Evolutionary conservation across 108 stramenopile species (phyloP).

Genomic region (Cylindrotheca closterium): DNA sequence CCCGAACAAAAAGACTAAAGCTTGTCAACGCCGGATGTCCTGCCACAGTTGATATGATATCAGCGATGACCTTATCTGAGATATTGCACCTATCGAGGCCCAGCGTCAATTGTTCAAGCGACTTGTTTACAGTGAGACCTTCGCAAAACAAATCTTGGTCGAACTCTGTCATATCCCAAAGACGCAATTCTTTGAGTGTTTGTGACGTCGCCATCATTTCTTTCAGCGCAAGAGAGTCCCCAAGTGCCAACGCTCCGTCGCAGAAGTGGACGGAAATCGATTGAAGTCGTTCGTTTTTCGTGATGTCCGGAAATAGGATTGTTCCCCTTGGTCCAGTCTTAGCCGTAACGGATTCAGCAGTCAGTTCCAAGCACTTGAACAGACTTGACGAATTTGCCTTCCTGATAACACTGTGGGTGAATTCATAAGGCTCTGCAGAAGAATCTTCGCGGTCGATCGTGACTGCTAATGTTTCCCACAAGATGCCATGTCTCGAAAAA

Average conservation of each 20-base stretch:
- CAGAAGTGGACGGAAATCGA: background rate
- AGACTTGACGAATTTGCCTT: background rate
- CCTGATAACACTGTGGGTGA: background rate
- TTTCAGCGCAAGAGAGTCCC: background rate
- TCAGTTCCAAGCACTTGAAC: background rate
- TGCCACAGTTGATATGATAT: background rate
- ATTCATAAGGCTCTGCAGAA: background rate
- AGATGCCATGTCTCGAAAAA: background rate
- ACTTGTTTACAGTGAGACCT: background rate
- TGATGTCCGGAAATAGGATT: background rate
- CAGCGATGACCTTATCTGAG: background rate
- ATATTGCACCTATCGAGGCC: background rate
- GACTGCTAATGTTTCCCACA: background rate
- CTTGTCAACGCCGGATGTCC: background rate
- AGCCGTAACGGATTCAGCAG: background rate
- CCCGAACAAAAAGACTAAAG: background rate
- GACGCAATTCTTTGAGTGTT: background rate
- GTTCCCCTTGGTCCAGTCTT: no score
- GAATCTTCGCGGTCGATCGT: background rate
- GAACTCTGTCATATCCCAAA: background rate
- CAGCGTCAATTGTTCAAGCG: background rate
- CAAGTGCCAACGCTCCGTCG: background rate
- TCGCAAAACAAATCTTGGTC: background rate
- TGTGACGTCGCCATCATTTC: background rate
- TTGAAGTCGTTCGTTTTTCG: background rate